These are phyloP conservation scores for Akanthomyces uredinophilus DNA, from an alignment of 2,329 filamentous ascomycete genomes.

Conservation along the genomic window DNA sequence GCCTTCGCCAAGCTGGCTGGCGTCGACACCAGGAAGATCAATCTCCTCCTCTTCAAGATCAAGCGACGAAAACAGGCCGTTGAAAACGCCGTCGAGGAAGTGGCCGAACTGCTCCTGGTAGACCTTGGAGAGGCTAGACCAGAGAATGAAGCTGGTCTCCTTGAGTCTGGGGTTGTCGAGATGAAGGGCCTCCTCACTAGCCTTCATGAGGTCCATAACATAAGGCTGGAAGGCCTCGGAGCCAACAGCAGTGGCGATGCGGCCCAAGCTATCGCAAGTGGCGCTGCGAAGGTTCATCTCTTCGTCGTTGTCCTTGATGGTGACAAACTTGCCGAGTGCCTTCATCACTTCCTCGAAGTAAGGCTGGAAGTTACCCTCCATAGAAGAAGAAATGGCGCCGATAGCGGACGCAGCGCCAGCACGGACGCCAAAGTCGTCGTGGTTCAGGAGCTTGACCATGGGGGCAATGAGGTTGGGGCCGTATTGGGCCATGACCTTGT, in stretches of 20 bases:
- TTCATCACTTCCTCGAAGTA: conserved; percentile 91
- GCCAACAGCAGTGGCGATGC: conserved; percentile 85
- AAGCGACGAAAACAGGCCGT: conserved; percentile 76
- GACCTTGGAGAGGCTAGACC: conserved; percentile 90
- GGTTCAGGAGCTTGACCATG: conserved; percentile 75
- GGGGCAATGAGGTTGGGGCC: conserved; percentile 77
- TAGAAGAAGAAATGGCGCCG: conserved; percentile 82
- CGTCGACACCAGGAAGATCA: conserved; percentile 60
- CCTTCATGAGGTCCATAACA: conserved; percentile 82
- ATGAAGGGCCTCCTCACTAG: conserved; percentile 83
- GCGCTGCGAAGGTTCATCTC: conserved; percentile 85
- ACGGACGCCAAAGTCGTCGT: conserved; percentile 86
- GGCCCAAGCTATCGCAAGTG: conserved; percentile 88
- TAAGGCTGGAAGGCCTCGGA: conserved; percentile 83
- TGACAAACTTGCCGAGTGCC: conserved; percentile 76
- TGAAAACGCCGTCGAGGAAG: conserved; percentile 72
- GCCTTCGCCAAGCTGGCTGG: conserved; percentile 63
- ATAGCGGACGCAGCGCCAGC: conserved; percentile 82
- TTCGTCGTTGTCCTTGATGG: conserved; percentile 82
- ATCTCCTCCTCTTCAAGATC: conserved; percentile 86
- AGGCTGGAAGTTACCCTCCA: conserved; percentile 78
- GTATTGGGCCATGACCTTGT: conserved; percentile 69
- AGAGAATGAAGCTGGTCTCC: conserved; percentile 96
- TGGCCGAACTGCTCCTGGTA: conserved; percentile 80
- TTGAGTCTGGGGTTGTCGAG: conserved; percentile 86